These are phyloP conservation scores for Torulaspora delbrueckii DNA, from an alignment of 805 yeast species.

Conservation along the genomic window DNA sequence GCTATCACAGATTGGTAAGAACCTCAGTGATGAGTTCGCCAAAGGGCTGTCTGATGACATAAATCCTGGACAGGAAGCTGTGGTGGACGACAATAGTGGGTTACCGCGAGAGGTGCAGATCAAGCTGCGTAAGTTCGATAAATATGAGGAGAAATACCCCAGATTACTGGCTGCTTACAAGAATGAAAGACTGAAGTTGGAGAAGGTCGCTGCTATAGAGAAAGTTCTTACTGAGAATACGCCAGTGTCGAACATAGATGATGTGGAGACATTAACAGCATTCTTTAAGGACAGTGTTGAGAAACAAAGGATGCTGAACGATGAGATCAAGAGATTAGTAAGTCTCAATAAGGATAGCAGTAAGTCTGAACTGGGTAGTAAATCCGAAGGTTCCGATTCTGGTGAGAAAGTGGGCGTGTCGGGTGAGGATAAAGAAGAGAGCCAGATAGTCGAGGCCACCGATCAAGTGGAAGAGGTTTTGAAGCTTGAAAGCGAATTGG, in stretches of 20 bases:
- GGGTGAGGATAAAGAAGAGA: neutral
- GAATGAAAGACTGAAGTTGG: conserved; percentile 63
- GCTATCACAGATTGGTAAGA: conserved; percentile 59
- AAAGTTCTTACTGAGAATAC: conserved; percentile 69
- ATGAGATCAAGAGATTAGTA: conserved; percentile 53
- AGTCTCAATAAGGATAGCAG: neutral
- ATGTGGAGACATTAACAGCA: conserved; percentile 63
- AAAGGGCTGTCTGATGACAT: conserved; percentile 37
- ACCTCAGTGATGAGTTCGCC: conserved; percentile 56
- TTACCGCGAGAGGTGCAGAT: conserved; percentile 54
- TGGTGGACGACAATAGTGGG: conserved; percentile 35
- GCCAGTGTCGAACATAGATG: conserved; percentile 71
- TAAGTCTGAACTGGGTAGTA: neutral
- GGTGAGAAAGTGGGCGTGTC: neutral
- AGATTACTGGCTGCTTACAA: conserved; percentile 78
- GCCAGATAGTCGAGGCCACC: neutral
- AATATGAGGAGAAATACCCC: conserved; percentile 91
- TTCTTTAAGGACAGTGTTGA: conserved; percentile 59
- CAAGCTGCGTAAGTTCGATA: conserved; percentile 67
- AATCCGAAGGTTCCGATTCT: neutral
- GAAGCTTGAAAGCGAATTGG: neutral
- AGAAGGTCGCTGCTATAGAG: conserved; percentile 59
- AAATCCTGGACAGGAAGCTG: conserved; percentile 16
- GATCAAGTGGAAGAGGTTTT: neutral
- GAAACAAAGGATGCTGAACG: conserved; percentile 55